Base-by-base conservation (phyloP, 768 basidiomycete species). In the Gautieria morchelliformis region DNA sequence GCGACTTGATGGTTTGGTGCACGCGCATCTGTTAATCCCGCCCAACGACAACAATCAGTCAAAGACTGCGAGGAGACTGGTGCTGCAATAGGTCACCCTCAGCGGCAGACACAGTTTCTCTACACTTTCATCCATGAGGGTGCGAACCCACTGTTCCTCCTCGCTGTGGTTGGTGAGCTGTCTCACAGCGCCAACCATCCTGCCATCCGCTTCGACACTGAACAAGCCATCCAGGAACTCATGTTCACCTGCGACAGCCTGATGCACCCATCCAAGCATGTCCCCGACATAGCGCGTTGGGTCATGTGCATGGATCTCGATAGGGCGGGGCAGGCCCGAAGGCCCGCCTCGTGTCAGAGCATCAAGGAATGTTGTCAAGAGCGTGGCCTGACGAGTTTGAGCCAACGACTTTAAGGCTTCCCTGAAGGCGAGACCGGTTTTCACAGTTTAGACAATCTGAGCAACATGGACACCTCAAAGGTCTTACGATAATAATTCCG, bases 201-300 rank as follows among this genome's bases (percentile, higher is more conserved):
- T 71, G 1, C 74, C 74, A 54, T 83, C 81, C 40, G 72, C 75
- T 52, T 76, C 79, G 51, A 93, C 64, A 6, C 81, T 87, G 61
- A 98, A 97, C 24, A 98, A 69, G 35, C 82, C 77, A 65, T 97
- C 93, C 20, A 99, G 77, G 64, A 94, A 93, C 71, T 98, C 96
- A 45, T 85, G 85, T 66, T 99, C 96, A 1, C 89, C 89, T 0
- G 96, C 96, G 59, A 96, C 92, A 0, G 87, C 81, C 61, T 98
- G 95, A 70, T 99, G 95, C 0, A 97, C 85, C 95, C 95, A 97
- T 0, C 94, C 95, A 8, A 98, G 82, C 90, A 98, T 98, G 70
- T 98, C 95, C 14, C 96, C 96, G 14, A 95, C 84, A 67, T 99
- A 99, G 33, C 95, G 84, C 62, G 93, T 79, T 0, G 96, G 95